Conservation (phyloP, 257 asterid species). For the Rehmannia glutinosa region DNA sequence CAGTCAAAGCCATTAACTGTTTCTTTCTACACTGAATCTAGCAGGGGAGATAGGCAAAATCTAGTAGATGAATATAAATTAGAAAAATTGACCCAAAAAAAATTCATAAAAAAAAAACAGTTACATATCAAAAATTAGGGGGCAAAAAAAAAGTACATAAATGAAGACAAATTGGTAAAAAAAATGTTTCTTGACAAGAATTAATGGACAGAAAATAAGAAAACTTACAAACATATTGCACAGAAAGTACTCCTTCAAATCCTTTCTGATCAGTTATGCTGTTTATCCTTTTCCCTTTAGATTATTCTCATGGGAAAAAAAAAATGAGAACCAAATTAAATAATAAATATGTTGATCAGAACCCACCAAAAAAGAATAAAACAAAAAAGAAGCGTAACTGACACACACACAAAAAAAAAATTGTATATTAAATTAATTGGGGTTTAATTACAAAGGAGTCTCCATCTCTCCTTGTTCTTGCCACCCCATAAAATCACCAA, state of each 20-base stretch:
- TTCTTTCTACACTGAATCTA: slow-evolving; percentile 3
- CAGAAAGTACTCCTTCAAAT: not conserved
- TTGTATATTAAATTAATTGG: not conserved
- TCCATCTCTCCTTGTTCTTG: slow-evolving; percentile 25
- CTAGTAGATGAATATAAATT: too few species aligned
- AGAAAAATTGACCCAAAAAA: too few species aligned
- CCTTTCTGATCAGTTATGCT: slow-evolving; percentile 4
- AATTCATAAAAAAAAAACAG: too few species aligned
- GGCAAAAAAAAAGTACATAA: not conserved
- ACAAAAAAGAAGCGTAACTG: too few species aligned
- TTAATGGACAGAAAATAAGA: slow-evolving; percentile 1
- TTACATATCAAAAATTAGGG: not conserved
- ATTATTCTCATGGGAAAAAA: too few species aligned
- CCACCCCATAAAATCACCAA: slow-evolving; percentile 28
- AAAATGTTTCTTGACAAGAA: too few species aligned
- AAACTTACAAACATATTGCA: slow-evolving; percentile 22
- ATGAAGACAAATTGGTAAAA: not conserved
- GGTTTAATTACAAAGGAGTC: slow-evolving; percentile 17
- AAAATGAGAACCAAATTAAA: slow-evolving; percentile 2
- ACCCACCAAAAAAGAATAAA: slow-evolving; percentile 3
- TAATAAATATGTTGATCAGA: not conserved
- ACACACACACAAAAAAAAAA: not conserved
- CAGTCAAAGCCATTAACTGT: slow-evolving; percentile 28
- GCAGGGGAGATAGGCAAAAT: too few species aligned
- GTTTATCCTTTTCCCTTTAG: too few species aligned